Base-by-base conservation (phyloP, 176 grass and related monocot genomes). In the Zea luxurians region DNA sequence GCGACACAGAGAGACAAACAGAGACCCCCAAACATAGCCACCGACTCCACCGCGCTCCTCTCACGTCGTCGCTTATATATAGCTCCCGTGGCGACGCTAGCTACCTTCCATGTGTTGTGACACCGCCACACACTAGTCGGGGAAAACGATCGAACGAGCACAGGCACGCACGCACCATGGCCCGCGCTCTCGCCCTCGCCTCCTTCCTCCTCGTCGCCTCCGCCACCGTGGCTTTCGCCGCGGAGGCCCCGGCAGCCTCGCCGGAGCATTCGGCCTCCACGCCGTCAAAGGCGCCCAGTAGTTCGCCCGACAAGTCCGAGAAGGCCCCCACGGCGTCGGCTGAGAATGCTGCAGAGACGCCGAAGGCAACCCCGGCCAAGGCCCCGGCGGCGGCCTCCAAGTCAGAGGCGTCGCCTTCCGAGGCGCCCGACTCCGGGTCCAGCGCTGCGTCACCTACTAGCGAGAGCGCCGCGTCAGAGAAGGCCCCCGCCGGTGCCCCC, bases 191-290 rank as follows among this genome's bases (percentile, higher is more conserved):
- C 55, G 45, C 48, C 42, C 5, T 89, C 60, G 10, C 36, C 11
- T 13, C 48, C 64, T 12, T 83, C 64, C 42, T 42, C 36, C 59
- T 90, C 20, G 15, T 21, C 52, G 72, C 59, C 44, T 83, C 40
- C 48, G n/a, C 61, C 15, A 41, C 18, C 15, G 80, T 74, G 65
- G 59, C 75, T 2, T 7, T 74, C 49, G 71, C 85, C 37, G 40
- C 77, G 11, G 80, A 93, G 58, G 18, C 85, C 37, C 91, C 88
- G 13, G 78, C 78, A 0, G 54, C 91, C 8, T 75, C 85, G 6
- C 70, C 50, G 20, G 84, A 88, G 82, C 1, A 68, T 7, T 60
- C 83, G 1, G 43, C 63, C 35, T 73, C 75, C 37, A 16, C 71
- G n/a, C 85, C 87, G 5, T 75, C 84, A 40, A 88, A 74, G 64